Evolutionary conservation across 768 basidiomycete genomes (phyloP).

Genomic region (Russula lepida): DNA sequence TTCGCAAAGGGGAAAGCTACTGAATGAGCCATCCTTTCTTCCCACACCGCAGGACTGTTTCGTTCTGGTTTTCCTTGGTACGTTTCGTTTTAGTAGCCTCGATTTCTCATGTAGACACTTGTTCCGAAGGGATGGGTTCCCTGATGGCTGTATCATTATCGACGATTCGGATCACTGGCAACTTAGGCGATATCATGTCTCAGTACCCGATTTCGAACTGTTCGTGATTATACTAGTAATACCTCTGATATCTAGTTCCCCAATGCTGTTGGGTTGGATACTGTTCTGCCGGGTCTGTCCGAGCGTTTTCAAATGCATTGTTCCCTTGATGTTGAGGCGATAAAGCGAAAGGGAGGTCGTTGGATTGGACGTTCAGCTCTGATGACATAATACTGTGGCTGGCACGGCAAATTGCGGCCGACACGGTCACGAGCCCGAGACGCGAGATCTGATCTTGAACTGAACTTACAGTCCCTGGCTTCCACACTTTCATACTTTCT

Average conservation of each 20-base stretch:
- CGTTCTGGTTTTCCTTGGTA: background rate
- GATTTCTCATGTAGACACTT: background rate
- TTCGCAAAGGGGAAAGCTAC: too few relatives aligned
- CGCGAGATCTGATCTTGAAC: constrained; percentile 2
- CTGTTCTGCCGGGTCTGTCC: too few relatives aligned
- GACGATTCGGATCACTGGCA: background rate
- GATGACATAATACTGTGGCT: background rate
- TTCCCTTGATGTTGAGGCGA: background rate
- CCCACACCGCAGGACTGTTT: background rate
- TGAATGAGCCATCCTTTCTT: background rate
- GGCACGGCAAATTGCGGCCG: background rate
- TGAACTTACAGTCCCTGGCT: background rate
- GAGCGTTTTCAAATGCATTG: background rate
- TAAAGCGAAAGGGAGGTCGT: too few relatives aligned
- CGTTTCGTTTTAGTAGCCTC: background rate
- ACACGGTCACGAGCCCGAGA: constrained; percentile 5
- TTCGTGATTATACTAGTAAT: background rate
- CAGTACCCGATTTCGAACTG: background rate
- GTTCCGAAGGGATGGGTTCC: background rate
- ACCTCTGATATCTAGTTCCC: background rate
- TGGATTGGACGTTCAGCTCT: too few relatives aligned
- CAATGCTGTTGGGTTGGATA: background rate
- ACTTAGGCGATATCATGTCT: background rate
- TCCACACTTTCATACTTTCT: background rate
- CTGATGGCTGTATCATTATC: background rate